Conservation (phyloP, 2,329 filamentous ascomycete species). For the Trichophyton benhamiae region DNA sequence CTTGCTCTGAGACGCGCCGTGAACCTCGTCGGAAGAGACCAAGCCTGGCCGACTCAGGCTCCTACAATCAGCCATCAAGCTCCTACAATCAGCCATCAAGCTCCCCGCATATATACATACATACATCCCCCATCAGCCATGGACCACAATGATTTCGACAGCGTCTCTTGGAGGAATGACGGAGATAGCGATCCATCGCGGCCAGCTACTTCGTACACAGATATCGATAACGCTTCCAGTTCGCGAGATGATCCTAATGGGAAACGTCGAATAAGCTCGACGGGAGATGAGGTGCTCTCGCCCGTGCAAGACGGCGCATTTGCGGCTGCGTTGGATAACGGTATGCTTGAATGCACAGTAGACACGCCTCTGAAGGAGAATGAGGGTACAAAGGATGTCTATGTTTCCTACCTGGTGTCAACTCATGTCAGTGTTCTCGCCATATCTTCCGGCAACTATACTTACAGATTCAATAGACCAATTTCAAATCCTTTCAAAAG, state of each 20-base stretch:
- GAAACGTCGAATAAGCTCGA: constrained; percentile 37
- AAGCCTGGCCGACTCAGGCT: not conserved
- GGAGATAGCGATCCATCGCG: constrained; percentile 36
- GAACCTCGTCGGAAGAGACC: not conserved
- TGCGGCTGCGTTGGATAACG: constrained; percentile 53
- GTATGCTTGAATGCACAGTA: constrained; percentile 72
- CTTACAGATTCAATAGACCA: constrained; percentile 50
- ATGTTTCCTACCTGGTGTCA: constrained; percentile 88
- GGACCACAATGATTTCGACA: constrained; percentile 62
- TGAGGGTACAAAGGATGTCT: constrained; percentile 90
- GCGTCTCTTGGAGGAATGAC: constrained; percentile 64
- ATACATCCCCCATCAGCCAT: constrained; percentile 16
- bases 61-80: not conserved
- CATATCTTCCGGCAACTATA: not conserved
- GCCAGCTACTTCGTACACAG: constrained; percentile 31
- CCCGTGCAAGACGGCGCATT: constrained; percentile 46
- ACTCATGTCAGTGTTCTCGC: constrained; percentile 54
- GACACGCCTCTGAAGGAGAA: constrained; percentile 83
- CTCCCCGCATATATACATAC: not conserved
- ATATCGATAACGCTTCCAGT: constrained; percentile 22
- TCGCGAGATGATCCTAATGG: constrained; percentile 33
- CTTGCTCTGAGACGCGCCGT: not conserved
- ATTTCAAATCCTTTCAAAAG: constrained; percentile 85
- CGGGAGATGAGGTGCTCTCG: constrained; percentile 36
- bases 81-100: not conserved